These are phyloP conservation scores for Yarrowia galli DNA, from an alignment of 1,139 yeast species.

Conservation along the genomic window DNA sequence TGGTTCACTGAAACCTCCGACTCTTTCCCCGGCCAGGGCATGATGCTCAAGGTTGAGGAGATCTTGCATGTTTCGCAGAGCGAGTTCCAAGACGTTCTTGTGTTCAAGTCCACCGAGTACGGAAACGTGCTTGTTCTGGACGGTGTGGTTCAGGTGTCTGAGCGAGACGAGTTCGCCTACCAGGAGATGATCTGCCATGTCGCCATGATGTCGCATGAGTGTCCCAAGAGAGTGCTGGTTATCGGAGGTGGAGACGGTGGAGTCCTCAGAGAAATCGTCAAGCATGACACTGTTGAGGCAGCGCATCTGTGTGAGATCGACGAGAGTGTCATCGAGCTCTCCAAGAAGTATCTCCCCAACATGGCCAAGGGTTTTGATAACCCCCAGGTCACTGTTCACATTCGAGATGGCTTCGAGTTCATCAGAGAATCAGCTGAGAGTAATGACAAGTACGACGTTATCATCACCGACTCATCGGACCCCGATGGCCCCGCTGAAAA, in stretches of 20 bases:
- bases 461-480: slow-evolving; percentile 92
- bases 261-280: slow-evolving; percentile 88
- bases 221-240: slow-evolving; percentile 87
- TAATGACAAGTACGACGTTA: slow-evolving; percentile 70
- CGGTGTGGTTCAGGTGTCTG: slow-evolving; percentile 91
- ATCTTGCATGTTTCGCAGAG: slow-evolving; percentile 82
- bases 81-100: slow-evolving; percentile 85
- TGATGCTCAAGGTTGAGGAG: slow-evolving; percentile 82
- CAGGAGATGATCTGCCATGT: slow-evolving; percentile 95
- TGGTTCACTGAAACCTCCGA: slow-evolving; percentile 92
- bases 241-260: slow-evolving; percentile 99
- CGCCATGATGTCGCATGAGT: slow-evolving; percentile 87
- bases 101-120: slow-evolving; percentile 84
- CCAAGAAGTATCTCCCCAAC: slow-evolving; percentile 83
- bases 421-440: slow-evolving; percentile 57
- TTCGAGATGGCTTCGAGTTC: slow-evolving; percentile 93
- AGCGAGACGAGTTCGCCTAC: slow-evolving; percentile 92
- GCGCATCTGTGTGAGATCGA: slow-evolving; percentile 93
- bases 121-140: slow-evolving; percentile 93
- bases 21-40: slow-evolving; percentile 95
- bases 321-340: slow-evolving; percentile 82
- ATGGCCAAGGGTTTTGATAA: slow-evolving; percentile 81
- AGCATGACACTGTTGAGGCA: slow-evolving; percentile 81
- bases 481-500: slow-evolving; percentile 97
- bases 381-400: slow-evolving; percentile 81